A percentile compares a stretch with the other conserved stretches of the same genome.
These are phyloP conservation scores for Yamadazyma dendronema DNA, from an alignment of 1,139 yeast genomes.

Conservation along the genomic window DNA sequence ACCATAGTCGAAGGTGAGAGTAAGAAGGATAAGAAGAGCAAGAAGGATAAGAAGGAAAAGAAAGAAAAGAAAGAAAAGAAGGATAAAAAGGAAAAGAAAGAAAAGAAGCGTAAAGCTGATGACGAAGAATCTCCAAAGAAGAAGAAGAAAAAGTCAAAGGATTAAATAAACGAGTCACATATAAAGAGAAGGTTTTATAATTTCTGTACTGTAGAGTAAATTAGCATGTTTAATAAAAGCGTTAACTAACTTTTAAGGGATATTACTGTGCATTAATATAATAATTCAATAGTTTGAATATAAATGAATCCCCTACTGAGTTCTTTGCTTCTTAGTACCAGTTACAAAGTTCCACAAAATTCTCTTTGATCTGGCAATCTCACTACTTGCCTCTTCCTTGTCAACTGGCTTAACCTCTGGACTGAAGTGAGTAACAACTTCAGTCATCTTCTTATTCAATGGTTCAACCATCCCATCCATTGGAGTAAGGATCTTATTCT, in stretches of 20 bases:
- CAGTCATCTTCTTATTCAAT: slow-evolving; percentile 52
- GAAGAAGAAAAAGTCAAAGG: slow-evolving; percentile 52
- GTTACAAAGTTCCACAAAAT: slow-evolving; percentile 39
- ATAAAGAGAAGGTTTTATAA: slow-evolving; percentile 1
- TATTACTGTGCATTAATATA: background rate
- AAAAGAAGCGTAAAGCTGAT: slow-evolving; percentile 54
- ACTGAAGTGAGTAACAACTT: slow-evolving; percentile 27
- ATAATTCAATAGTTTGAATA: background rate
- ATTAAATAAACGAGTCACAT: slow-evolving; percentile 17
- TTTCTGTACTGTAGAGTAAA: slow-evolving; percentile 8
- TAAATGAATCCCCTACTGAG: background rate
- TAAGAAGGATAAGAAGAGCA: slow-evolving; percentile 35
- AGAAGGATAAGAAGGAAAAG: slow-evolving; percentile 47
- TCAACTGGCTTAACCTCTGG: slow-evolving; percentile 49
- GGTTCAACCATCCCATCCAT: slow-evolving; percentile 66
- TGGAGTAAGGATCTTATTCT: slow-evolving; percentile 57
- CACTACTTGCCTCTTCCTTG: slow-evolving; percentile 47
- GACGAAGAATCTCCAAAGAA: slow-evolving; percentile 44
- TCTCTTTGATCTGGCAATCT: slow-evolving; percentile 47
- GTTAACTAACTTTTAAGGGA: background rate
- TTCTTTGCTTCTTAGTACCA: slow-evolving; percentile 1
- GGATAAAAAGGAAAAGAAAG: slow-evolving; percentile 54
- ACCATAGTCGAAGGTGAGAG: slow-evolving; percentile 32
- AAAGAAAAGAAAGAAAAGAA: slow-evolving; percentile 51
- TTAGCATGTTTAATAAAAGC: slow-evolving; percentile 10